These are phyloP conservation scores for Talinum fruticosum DNA, from an alignment of 148 eudicot species.

Conservation along the genomic window DNA sequence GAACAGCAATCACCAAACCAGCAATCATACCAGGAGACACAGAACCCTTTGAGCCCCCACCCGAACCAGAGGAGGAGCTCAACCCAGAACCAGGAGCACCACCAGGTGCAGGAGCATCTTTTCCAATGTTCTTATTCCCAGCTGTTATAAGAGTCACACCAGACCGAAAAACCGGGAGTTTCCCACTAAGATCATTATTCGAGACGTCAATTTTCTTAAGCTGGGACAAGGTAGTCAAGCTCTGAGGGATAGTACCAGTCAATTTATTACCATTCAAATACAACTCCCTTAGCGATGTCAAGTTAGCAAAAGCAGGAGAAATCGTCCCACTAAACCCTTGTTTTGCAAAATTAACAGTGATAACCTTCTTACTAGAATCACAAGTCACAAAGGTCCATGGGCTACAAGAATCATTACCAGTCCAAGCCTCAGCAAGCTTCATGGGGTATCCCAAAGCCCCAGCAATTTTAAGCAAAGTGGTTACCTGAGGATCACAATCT, in stretches of 20 bases:
- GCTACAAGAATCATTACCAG: slow-evolving; percentile 55
- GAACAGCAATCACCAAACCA: slow-evolving; percentile 31
- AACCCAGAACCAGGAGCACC: slow-evolving; percentile 19
- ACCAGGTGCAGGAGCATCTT: slow-evolving; percentile 12
- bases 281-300: slow-evolving; percentile 38
- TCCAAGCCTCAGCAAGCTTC: slow-evolving; percentile 53
- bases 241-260: slow-evolving; percentile 47
- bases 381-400: slow-evolving; percentile 52
- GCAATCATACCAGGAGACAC: slow-evolving; percentile 28
- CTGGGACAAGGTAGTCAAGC: slow-evolving; percentile 39
- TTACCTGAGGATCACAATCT: slow-evolving; percentile 63
- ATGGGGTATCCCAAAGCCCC: slow-evolving; percentile 50
- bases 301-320: slow-evolving; percentile 57
- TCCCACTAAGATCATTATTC: slow-evolving; percentile 58
- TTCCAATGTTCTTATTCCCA: slow-evolving; percentile 51
- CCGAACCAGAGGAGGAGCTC: not conserved
- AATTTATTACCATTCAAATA: slow-evolving; percentile 48
- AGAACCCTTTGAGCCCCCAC: slow-evolving; percentile 12
- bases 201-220: slow-evolving; percentile 49
- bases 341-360: slow-evolving; percentile 40
- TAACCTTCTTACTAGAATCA: slow-evolving; percentile 31
- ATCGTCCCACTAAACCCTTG: slow-evolving; percentile 45
- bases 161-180: slow-evolving; percentile 38
- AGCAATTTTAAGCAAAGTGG: slow-evolving; percentile 42
- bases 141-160: slow-evolving; percentile 29